Base-by-base conservation (phyloP, 106 monocot species). In the Acanthochlamys bracteata region DNA sequence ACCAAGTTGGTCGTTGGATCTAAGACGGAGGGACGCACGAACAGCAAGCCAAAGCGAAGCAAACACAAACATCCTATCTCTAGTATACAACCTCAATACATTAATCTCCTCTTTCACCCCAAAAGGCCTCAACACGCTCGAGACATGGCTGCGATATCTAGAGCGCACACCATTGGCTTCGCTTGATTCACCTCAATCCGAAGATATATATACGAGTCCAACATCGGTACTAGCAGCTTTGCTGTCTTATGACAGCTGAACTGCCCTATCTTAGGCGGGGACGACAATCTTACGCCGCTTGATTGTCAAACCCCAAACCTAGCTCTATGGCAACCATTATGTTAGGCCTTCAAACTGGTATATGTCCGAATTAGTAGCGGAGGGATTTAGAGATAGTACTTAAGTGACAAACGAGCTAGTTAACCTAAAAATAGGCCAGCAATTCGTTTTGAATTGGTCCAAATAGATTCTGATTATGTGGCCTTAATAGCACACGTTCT, bases 11-110 rank as follows among this genome's bases (percentile, higher is more conserved):
- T 21, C 4, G 15, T 68, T 79, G 69, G 63, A 54, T 49, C 59
- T 79, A 11, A 70, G 76, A 11, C 76, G 76, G 39, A 55, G 63
- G 24, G 76, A 76, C 19, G 56, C 76, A 16, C 69, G 22, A 17
- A 70, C 76, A 0, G 64, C 76, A 1, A 76, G 70, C 64, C 64
- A 72, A 11, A 71, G 73, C 57, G 72, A 59, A 33, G 71, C 77
- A 23, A 66, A 66, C 53, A 61, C 25, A 61, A 62, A 71, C 52
- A 66, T 78, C 46, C 70, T 61, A 3, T 10, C 12, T 0, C 70
- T 61, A 4, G 2, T 24, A 20, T 25, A 27, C 33, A 61, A 42
- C 49, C 69, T 70, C 52, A 27, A 59, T 33, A 41, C 16, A 12
- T 61, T 70, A 27, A 42, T 63, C 62, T 7, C 41, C 62, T n/a